Evolutionary conservation across 140 eudicot genomes (phyloP).

Genomic region (Senecio squalidus): DNA sequence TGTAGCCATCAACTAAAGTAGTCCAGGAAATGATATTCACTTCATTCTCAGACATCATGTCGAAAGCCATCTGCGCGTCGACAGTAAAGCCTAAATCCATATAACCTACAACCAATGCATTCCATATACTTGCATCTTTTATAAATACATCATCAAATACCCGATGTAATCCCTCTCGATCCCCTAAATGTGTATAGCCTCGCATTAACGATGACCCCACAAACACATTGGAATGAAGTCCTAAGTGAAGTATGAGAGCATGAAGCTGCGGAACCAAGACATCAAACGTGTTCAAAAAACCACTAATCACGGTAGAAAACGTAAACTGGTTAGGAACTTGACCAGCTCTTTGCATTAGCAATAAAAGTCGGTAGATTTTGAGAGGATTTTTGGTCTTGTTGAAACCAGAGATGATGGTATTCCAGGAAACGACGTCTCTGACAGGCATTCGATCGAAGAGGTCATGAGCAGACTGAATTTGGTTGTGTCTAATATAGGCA

Average conservation of each 20-base stretch:
- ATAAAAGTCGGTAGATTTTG: constrained; percentile 22
- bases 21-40: constrained; percentile 63
- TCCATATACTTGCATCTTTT: constrained; percentile 59
- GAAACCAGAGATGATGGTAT: constrained; percentile 56
- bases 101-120: constrained; percentile 66
- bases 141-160: constrained; percentile 57
- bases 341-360: constrained; percentile 38
- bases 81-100: constrained; percentile 60
- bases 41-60: constrained; percentile 53
- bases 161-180: constrained; percentile 19
- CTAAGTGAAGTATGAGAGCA: constrained; percentile 30
- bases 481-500: constrained; percentile 39
- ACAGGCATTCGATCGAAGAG: constrained; percentile 69
- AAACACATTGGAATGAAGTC: constrained; percentile 41
- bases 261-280: constrained; percentile 69
- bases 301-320: constrained; percentile 44
- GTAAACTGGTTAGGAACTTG: constrained; percentile 49
- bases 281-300: constrained; percentile 29
- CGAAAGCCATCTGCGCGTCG: constrained; percentile 53
- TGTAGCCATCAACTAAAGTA: constrained; percentile 60
- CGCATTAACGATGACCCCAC: constrained; percentile 75
- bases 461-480: constrained; percentile 40
- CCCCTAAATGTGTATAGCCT: constrained; percentile 49
- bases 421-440: constrained; percentile 79
- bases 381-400: constrained; percentile 29